phyloP scores from a whole-genome alignment of 768 basidiomycete species.

The Russula foetens region DNA sequence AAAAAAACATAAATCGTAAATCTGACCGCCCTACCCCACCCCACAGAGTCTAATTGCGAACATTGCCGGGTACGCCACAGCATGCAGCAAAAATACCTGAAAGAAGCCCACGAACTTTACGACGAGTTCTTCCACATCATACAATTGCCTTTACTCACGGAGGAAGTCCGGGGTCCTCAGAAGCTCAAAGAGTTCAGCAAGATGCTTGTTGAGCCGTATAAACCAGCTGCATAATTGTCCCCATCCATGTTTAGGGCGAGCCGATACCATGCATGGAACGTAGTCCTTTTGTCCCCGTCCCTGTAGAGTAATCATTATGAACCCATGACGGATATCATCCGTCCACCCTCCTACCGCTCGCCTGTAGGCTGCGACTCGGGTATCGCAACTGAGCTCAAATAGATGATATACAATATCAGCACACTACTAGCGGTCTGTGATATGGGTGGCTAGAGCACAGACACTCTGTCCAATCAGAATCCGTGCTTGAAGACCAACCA shows the following conservation, averaged over 20 bases:
- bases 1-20: not conserved
- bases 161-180: constrained; percentile 93
- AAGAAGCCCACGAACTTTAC: constrained; percentile 94
- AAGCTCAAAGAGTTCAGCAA: constrained; percentile 89
- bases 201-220: constrained; percentile 82
- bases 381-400: not conserved
- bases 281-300: not conserved
- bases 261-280: not conserved
- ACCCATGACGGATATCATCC: not conserved
- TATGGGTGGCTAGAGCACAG: not conserved
- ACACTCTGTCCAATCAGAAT: not conserved
- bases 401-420: constrained; percentile 12
- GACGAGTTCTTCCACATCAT: constrained; percentile 98
- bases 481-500: not conserved
- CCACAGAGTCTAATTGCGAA: constrained; percentile 81
- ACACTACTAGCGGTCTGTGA: not conserved
- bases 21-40: not conserved
- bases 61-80: constrained; percentile 90
- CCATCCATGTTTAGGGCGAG: not conserved
- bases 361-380: not conserved
- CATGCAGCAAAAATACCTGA: constrained; percentile 98
- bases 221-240: constrained; percentile 32
- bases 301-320: not conserved
- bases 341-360: not conserved
- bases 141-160: constrained; percentile 86